Percentiles rank a stretch among this genome's conserved stretches.
Conservation (phyloP, 495 filamentous ascomycete species). For the Penicillium ucsense region DNA sequence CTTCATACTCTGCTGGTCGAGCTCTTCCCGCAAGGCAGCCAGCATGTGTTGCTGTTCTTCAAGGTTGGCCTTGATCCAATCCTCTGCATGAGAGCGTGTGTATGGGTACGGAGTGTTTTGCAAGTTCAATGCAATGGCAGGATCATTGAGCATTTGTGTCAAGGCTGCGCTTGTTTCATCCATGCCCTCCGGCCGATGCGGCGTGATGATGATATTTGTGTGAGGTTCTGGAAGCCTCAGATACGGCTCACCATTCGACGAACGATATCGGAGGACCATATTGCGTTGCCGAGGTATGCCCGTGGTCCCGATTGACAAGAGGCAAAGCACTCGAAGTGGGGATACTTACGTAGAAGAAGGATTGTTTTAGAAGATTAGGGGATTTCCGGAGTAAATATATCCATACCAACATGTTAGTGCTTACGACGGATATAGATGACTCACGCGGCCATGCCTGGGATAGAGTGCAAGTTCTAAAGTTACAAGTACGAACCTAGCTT, state of each 20-base stretch:
- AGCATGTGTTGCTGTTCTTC: neutral
- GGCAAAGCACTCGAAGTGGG: too few species aligned
- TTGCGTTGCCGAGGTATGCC: neutral
- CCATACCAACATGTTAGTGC: too few species aligned
- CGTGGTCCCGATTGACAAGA: neutral
- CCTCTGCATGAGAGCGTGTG: constrained; percentile 7
- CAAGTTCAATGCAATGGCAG: constrained; percentile 8
- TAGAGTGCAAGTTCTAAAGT: too few species aligned
- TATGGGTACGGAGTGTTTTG: constrained; percentile 16
- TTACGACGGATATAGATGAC: too few species aligned
- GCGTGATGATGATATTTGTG: constrained; percentile 21
- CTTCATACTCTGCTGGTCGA: neutral
- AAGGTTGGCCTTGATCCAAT: constrained; percentile 2
- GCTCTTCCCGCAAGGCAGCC: neutral
- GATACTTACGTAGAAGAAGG: too few species aligned
- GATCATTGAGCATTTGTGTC: constrained; percentile 13
- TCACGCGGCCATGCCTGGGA: too few species aligned
- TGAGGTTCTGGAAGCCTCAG: constrained; percentile 16
- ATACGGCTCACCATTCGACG: constrained; percentile 14
- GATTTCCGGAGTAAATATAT: too few species aligned
- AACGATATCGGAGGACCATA: constrained; percentile 7
- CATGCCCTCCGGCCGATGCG: constrained; percentile 6
- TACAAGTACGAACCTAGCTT: too few species aligned
- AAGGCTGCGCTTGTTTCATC: constrained; percentile 1
- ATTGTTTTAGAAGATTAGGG: too few species aligned